These are phyloP conservation scores for Ustilago xerochloae DNA, from an alignment of 1,284 basidiomycete species.

Conservation along the genomic window DNA sequence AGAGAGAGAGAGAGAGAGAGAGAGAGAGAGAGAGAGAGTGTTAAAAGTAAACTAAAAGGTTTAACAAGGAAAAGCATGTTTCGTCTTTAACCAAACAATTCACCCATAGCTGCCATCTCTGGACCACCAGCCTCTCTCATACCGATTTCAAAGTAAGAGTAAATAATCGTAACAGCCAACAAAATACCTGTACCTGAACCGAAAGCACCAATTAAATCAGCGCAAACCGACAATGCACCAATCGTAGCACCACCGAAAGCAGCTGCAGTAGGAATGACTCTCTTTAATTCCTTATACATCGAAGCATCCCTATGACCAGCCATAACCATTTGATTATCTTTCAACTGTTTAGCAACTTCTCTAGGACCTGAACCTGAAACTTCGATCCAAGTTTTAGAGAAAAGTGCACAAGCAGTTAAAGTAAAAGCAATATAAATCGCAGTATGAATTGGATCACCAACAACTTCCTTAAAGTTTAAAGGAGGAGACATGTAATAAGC, in stretches of 20 bases:
- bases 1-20: too few relatives aligned
- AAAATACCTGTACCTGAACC: slow-evolving; percentile 97
- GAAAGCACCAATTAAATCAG: slow-evolving; percentile 95
- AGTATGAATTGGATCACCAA: slow-evolving; percentile 93
- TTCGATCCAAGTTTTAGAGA: slow-evolving; percentile 99
- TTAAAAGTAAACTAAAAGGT: too few relatives aligned
- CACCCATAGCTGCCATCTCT: slow-evolving; percentile 70
- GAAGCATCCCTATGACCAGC: slow-evolving; percentile 95
- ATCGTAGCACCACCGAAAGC: slow-evolving; percentile 96
- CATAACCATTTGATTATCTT: slow-evolving; percentile 99
- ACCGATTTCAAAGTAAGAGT: slow-evolving; percentile 73
- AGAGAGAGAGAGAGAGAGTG: too few relatives aligned
- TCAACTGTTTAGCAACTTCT: slow-evolving; percentile 96
- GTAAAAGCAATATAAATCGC: slow-evolving; percentile 91
- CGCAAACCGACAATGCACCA: slow-evolving; percentile 89
- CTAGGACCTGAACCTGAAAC: slow-evolving; percentile 94
- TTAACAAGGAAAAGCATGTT: too few relatives aligned
- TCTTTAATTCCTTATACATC: slow-evolving; percentile 99
- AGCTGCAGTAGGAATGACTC: slow-evolving; percentile 95
- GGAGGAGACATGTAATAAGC: slow-evolving; percentile 98
- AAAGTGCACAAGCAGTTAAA: slow-evolving; percentile 91
- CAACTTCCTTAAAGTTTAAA: slow-evolving; percentile 84
- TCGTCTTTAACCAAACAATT: slow-evolving; percentile 63
- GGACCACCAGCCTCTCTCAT: slow-evolving; percentile 71
- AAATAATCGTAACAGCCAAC: slow-evolving; percentile 97